A percentile compares a stretch with the other conserved stretches of the same genome.
These are phyloP conservation scores for Plasmodium coatneyi DNA, from an alignment of 169 alveolate genomes.

Conservation along the genomic window DNA sequence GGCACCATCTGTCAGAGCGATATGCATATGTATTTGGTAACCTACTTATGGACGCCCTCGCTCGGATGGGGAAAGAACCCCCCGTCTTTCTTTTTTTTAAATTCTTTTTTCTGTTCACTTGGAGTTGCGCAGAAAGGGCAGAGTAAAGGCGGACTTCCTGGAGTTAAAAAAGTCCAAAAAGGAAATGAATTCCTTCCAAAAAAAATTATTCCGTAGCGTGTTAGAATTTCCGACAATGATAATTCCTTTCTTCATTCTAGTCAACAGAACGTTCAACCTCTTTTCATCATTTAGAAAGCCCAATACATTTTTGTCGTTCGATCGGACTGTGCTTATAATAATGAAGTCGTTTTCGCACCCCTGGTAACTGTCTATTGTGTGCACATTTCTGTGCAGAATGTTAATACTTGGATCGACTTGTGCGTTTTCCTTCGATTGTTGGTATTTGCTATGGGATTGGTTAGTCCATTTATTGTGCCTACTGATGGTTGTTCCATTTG, in stretches of 20 bases:
- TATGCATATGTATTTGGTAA: not conserved
- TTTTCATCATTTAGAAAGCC: slow-evolving; percentile 71
- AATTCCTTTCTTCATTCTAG: slow-evolving; percentile 65
- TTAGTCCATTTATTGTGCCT: not conserved
- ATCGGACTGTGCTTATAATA: slow-evolving; percentile 68
- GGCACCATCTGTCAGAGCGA: not conserved
- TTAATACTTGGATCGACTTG: not conserved
- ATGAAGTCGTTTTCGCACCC: slow-evolving; percentile 68
- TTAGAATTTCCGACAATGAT: slow-evolving; percentile 69
- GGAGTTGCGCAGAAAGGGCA: slow-evolving; percentile 6
- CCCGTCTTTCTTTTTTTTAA: not conserved
- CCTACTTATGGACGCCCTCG: not conserved
- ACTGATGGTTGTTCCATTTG: not conserved
- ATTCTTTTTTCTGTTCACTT: not conserved
- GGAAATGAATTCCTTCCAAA: slow-evolving; percentile 66
- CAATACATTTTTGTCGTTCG: slow-evolving; percentile 41
- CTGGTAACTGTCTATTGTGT: slow-evolving; percentile 72
- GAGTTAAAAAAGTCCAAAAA: slow-evolving; percentile 68
- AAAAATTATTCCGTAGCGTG: slow-evolving; percentile 49
- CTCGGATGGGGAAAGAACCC: not conserved
- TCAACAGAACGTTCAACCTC: slow-evolving; percentile 62
- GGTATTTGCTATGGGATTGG: not conserved
- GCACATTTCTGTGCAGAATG: slow-evolving; percentile 27
- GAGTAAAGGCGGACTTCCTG: slow-evolving; percentile 35
- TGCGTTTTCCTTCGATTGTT: not conserved